Conservation (phyloP, 2,329 filamentous ascomycete genomes). For the Chaetoscypha palmicola region DNA sequence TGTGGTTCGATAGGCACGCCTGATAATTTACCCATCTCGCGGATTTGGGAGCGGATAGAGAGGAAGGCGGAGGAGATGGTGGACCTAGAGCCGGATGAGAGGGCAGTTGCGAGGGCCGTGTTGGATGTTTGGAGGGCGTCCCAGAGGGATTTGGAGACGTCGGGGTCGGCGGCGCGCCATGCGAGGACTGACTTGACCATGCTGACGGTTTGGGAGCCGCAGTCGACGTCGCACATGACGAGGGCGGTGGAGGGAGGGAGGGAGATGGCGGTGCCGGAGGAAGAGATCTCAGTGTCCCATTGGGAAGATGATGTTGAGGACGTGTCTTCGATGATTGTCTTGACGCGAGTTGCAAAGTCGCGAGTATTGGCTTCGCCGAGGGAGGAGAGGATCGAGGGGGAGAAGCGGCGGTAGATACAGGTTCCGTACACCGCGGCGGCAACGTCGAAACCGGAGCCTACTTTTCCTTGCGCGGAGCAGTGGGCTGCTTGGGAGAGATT, state of each 20-base stretch:
- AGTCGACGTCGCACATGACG: constrained; percentile 94
- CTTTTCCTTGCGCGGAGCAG: constrained; percentile 93
- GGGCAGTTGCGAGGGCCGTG: constrained; percentile 57
- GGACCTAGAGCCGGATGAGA: constrained; percentile 43
- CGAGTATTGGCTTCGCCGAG: constrained; percentile 60
- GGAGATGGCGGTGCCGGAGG: constrained; percentile 59
- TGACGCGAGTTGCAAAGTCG: constrained; percentile 61
- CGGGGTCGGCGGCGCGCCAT: constrained; percentile 64
- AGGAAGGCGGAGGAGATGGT: constrained; percentile 42
- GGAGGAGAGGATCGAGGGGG: constrained; percentile 61
- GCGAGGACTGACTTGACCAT: constrained; percentile 91
- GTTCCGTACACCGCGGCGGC: constrained; percentile 89
- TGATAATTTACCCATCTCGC: constrained; percentile 67
- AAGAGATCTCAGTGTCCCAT: constrained; percentile 77
- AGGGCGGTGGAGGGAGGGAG: constrained; percentile 69
- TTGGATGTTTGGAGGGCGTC: constrained; percentile 66
- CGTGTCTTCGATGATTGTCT: constrained; percentile 56
- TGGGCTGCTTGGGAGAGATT: constrained; percentile 92
- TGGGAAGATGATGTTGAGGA: constrained; percentile 31
- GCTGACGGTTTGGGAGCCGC: constrained; percentile 83
- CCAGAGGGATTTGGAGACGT: constrained; percentile 67
- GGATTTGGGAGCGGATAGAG: constrained; percentile 54
- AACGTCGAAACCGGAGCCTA: constrained; percentile 93
- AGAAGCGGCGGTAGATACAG: constrained; percentile 89
- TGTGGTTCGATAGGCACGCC: constrained; percentile 83